These are phyloP conservation scores for Amanita pseudoporphyria DNA, from an alignment of 768 basidiomycete genomes.

Conservation along the genomic window DNA sequence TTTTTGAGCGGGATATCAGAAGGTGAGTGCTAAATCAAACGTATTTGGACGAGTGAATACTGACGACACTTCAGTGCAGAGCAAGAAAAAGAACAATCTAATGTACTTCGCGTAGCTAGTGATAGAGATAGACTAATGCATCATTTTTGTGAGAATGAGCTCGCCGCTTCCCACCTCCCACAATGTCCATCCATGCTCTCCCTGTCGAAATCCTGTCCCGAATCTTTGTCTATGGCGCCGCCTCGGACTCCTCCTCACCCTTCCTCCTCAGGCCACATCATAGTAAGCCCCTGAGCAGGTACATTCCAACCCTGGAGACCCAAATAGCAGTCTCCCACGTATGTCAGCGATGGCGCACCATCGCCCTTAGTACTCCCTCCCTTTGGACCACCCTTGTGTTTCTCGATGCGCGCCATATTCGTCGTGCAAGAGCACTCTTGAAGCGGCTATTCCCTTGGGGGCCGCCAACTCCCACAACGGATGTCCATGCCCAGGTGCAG, in stretches of 20 bases:
- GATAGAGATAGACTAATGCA: not conserved
- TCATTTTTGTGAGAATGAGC: not conserved
- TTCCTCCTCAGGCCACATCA: conserved; percentile 41
- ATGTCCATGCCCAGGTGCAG: conserved; percentile 6
- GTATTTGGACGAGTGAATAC: not conserved
- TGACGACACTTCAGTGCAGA: conserved; percentile 61
- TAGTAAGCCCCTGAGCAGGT: conserved; percentile 20
- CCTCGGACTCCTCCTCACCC: conserved; percentile 35
- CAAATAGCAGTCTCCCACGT: conserved; percentile 51
- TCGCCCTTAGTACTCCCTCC: conserved; percentile 39
- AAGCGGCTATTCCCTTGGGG: conserved; percentile 17
- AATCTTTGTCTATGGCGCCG: conserved; percentile 46
- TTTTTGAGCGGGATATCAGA: conserved; percentile 90
- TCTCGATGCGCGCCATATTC: conserved; percentile 38
- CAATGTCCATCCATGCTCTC: conserved; percentile 31
- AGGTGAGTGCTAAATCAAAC: conserved; percentile 33
- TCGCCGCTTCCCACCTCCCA: conserved; percentile 3
- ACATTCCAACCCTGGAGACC: conserved; percentile 30
- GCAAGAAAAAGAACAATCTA: conserved; percentile 99
- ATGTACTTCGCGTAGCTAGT: conserved; percentile 76
- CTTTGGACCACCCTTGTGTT: conserved; percentile 53
- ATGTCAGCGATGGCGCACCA: conserved; percentile 44
- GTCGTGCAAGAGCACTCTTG: conserved; percentile 37
- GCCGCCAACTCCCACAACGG: conserved; percentile 5
- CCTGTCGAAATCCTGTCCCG: conserved; percentile 52